A percentile compares a stretch with the other conserved stretches of the same genome.
phyloP scores from a whole-genome alignment of 371 early-diverging fungal species.

The Mucor irregularis region DNA sequence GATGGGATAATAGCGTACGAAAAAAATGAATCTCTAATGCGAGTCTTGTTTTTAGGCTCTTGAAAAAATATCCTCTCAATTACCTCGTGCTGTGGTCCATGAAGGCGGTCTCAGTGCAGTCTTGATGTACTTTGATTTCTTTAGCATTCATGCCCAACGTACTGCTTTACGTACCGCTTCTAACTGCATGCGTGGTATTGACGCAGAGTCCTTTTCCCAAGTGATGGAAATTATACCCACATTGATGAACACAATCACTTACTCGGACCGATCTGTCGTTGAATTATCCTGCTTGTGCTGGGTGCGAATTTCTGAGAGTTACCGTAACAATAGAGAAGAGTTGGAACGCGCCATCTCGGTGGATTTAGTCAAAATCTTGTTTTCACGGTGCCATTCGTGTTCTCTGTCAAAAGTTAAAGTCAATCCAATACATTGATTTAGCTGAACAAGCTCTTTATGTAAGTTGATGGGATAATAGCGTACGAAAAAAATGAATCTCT shows the following conservation, averaged over 20 bases:
- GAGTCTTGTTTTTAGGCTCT: slow-evolving; percentile 55
- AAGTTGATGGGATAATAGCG: slow-evolving; percentile 12
- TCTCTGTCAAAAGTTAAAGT: slow-evolving; percentile 74
- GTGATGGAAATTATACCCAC: slow-evolving; percentile 72
- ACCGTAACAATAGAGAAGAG: slow-evolving; percentile 50
- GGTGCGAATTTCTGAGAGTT: slow-evolving; percentile 65
- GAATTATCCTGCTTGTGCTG: slow-evolving; percentile 72
- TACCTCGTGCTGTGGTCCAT: slow-evolving; percentile 71
- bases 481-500: not conserved
- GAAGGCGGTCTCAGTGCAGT: slow-evolving; percentile 79
- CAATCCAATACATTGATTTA: slow-evolving; percentile 89
- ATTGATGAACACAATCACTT: slow-evolving; percentile 65
- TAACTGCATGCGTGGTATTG: slow-evolving; percentile 73
- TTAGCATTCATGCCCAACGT: slow-evolving; percentile 83
- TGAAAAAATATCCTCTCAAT: slow-evolving; percentile 73
- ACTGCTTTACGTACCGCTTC: slow-evolving; percentile 80
- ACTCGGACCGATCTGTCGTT: slow-evolving; percentile 74
- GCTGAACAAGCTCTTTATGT: slow-evolving; percentile 86
- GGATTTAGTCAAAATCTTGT: slow-evolving; percentile 45
- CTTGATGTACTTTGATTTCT: slow-evolving; percentile 90
- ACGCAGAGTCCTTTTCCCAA: slow-evolving; percentile 57
- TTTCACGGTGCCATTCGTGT: slow-evolving; percentile 70
- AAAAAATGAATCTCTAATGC: not conserved
- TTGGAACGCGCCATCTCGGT: slow-evolving; percentile 55
- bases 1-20: not conserved